Base-by-base conservation (phyloP, 2,329 filamentous ascomycete species). In the Cylindrodendrum hubeiense region DNA sequence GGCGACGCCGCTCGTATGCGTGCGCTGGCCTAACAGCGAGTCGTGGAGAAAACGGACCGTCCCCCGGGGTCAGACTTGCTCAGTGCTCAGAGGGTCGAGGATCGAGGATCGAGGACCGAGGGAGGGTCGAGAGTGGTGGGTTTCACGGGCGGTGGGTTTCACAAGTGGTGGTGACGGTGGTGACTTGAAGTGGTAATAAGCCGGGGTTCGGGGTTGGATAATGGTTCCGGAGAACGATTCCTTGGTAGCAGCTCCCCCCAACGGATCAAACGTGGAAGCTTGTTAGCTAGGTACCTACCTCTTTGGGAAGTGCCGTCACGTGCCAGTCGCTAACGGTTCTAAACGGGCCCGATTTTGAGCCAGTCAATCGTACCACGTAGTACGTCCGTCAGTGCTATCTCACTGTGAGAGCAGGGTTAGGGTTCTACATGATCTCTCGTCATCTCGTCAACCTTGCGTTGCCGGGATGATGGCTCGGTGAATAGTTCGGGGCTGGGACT, bases 151-250 rank as follows among this genome's bases (percentile, higher is more conserved):
- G 46, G 62, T 65, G 62, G 50, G 57, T 49, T 61, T 52, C 57
- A 61, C 39, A 55, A 55, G 46, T 49, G 50, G 50, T 52, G 34
- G 21, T 50, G 43, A 60, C 50, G 44, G 62, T 60, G 56, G 33
- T 49, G 55, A 54, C 21, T 47, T 51, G 44, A 24, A n/a, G 37
- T 17, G 15, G 15, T 39, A 39, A n/a, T n/a, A 39, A 19, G 37
- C 15, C 21, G n/a, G 53, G 22, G 30, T 24, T 34, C 33, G 26
- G 37, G 24, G 24, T 50, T 50, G 24, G 47, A 50, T 24, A 28
- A 50, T n/a, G 37, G n/a, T 34, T n/a, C 37, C n/a, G 7, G 34
- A 21, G 34, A 55, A 55, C 19, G 47, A 50, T 50, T 33, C 28
- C n/a, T 22, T 4, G n/a, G n/a, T 43, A 37, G 39, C 24, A 24